Evolutionary conservation across 2,329 filamentous ascomycete species (phyloP).

Genomic region (Pseudopithomyces chartarum): DNA sequence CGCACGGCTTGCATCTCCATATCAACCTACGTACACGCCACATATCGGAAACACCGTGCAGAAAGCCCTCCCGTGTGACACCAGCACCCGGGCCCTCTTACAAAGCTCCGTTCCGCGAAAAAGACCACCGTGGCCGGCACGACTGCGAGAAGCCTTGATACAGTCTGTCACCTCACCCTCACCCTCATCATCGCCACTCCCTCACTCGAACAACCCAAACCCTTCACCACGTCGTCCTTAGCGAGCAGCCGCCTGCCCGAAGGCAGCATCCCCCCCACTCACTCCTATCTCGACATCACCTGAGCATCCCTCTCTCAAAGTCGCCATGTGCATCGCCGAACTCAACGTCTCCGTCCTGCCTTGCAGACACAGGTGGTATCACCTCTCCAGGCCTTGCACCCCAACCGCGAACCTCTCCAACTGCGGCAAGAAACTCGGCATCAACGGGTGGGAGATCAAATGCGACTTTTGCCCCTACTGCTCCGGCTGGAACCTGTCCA

Average conservation of each 20-base stretch:
- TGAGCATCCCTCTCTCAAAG: constrained; percentile 15
- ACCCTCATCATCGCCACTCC: background rate
- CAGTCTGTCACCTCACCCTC: constrained; percentile 22
- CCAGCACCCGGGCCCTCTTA: constrained; percentile 7
- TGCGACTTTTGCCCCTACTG: constrained; percentile 56
- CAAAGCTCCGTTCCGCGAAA: constrained; percentile 2
- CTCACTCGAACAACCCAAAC: constrained; percentile 11
- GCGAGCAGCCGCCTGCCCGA: constrained; percentile 21
- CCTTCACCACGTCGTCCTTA: constrained; percentile 30
- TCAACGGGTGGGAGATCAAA: constrained; percentile 57
- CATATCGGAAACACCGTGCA: constrained; percentile 12
- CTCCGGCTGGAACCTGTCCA: constrained; percentile 43
- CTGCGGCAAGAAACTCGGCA: constrained; percentile 51
- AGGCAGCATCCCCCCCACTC: constrained; percentile 26
- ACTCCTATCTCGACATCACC: constrained; percentile 32
- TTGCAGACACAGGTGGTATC: constrained; percentile 58
- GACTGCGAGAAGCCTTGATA: constrained; percentile 26
- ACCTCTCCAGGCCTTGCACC: constrained; percentile 51
- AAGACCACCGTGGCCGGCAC: constrained; percentile 23
- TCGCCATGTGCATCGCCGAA: constrained; percentile 56
- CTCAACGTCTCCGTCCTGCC: constrained; percentile 54
- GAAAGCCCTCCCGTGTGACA: constrained; percentile 9
- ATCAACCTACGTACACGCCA: constrained; percentile 28
- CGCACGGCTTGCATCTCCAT: constrained; percentile 15
- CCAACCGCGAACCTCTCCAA: constrained; percentile 52